Evolutionary conservation across 345 rosid genomes (phyloP).

Genomic region (Punica granatum): DNA sequence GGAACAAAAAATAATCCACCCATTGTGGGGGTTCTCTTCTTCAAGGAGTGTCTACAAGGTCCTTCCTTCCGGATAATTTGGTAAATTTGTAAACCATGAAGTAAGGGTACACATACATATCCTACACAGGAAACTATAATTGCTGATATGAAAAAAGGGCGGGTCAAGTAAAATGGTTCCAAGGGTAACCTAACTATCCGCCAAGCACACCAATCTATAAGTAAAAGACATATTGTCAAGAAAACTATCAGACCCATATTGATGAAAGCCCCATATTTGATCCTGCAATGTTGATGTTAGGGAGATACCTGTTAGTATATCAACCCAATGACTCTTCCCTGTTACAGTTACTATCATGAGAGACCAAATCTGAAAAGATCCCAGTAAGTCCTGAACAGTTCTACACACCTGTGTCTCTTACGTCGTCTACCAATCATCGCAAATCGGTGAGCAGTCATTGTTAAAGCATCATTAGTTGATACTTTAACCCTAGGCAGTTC

Average conservation of each 20-base stretch:
- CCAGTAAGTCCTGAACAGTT: not conserved
- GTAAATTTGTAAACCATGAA: constrained; percentile 42
- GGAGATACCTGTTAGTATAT: not conserved
- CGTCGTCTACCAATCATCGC: constrained; percentile 50
- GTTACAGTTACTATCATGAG: not conserved
- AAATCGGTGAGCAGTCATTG: constrained; percentile 50
- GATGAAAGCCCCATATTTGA: constrained; percentile 51
- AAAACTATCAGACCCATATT: constrained; percentile 59
- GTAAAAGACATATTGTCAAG: constrained; percentile 40
- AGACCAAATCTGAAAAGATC: not conserved
- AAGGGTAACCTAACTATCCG: constrained; percentile 83
- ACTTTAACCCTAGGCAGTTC: constrained; percentile 41
- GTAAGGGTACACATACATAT: constrained; percentile 65
- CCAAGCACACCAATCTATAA: constrained; percentile 86
- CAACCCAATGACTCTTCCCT: not conserved
- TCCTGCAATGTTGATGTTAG: constrained; percentile 32
- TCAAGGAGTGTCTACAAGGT: constrained; percentile 30
- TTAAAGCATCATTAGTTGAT: constrained; percentile 46
- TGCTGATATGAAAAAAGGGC: constrained; percentile 59
- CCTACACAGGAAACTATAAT: constrained; percentile 51
- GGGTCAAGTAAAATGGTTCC: constrained; percentile 54
- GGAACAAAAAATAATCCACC: constrained; percentile 85
- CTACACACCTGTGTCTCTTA: constrained; percentile 52
- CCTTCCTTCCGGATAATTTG: constrained; percentile 37
- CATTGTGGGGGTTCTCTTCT: constrained; percentile 68